Percentiles rank a stretch among this genome's conserved stretches.
Evolutionary conservation across 768 basidiomycete genomes (phyloP).

Genomic region (Phlebiopsis flavidoalba): DNA sequence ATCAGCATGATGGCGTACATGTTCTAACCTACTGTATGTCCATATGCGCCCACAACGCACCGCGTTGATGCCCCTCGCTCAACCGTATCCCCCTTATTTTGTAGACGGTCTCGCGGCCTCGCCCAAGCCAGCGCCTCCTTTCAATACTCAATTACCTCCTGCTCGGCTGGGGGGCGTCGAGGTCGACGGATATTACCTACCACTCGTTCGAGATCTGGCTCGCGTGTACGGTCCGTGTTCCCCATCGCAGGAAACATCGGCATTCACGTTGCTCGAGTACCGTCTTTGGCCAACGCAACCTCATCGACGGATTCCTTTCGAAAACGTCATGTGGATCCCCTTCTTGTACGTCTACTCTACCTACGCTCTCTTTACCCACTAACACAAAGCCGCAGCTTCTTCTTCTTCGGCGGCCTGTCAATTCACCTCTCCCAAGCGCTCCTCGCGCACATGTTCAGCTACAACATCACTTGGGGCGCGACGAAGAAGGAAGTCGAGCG

Average conservation of each 20-base stretch:
- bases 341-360: slow-evolving; percentile 59
- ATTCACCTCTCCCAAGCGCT: slow-evolving; percentile 50
- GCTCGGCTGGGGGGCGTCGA: slow-evolving; percentile 43
- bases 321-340: slow-evolving; percentile 61
- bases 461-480: slow-evolving; percentile 53
- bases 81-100: neutral
- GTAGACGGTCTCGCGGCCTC: slow-evolving; percentile 60
- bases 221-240: slow-evolving; percentile 62
- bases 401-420: slow-evolving; percentile 55
- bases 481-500: slow-evolving; percentile 81
- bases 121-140: slow-evolving; percentile 53
- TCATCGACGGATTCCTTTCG: slow-evolving; percentile 45
- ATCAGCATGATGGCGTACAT: slow-evolving; percentile 68
- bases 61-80: too few species aligned
- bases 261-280: slow-evolving; percentile 65
- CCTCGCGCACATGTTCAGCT: slow-evolving; percentile 52
- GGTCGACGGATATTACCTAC: slow-evolving; percentile 67
- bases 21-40: slow-evolving; percentile 41
- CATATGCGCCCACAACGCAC: slow-evolving; percentile 13
- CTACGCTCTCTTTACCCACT: neutral
- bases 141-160: slow-evolving; percentile 68
- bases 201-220: slow-evolving; percentile 73
- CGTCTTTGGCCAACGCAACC: slow-evolving; percentile 53
- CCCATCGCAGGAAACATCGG: slow-evolving; percentile 65
- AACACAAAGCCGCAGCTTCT: slow-evolving; percentile 29